Conservation (phyloP, 2,329 filamentous ascomycete genomes). For the Diplodia mutila region DNA sequence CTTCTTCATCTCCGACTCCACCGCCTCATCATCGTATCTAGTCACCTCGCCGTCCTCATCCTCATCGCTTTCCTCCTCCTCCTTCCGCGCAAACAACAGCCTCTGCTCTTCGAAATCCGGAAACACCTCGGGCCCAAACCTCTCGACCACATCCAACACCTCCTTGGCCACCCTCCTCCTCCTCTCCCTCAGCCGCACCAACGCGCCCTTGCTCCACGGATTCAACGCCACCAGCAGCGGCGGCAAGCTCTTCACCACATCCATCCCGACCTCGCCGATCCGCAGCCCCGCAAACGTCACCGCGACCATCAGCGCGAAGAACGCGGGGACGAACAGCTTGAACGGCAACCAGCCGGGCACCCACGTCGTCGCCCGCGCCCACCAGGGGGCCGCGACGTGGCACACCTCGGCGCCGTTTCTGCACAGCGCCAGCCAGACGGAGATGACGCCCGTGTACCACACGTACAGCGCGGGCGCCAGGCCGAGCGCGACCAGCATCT, state of each 20-base stretch:
- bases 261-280: constrained; percentile 92
- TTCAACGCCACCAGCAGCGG: constrained; percentile 82
- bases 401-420: background rate
- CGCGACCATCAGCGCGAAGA: constrained; percentile 76
- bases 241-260: constrained; percentile 89
- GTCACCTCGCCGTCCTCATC: background rate
- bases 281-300: constrained; percentile 87
- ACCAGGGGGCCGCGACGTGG: background rate
- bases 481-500: constrained; percentile 28
- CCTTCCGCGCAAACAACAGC: constrained; percentile 26
- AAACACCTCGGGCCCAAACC: constrained; percentile 86
- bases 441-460: constrained; percentile 16
- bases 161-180: constrained; percentile 73
- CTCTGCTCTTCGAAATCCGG: constrained; percentile 63
- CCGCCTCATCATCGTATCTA: background rate
- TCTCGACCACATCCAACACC: constrained; percentile 86
- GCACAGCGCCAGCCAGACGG: constrained; percentile 11
- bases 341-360: constrained; percentile 78
- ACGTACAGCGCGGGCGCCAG: constrained; percentile 26
- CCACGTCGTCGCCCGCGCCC: constrained; percentile 75
- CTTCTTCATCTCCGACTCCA: constrained; percentile 17
- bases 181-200: constrained; percentile 71
- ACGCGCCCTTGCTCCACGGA: constrained; percentile 77
- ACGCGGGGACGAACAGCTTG: constrained; percentile 73
- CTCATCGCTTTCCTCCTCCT: background rate